Conservation (phyloP, 305 asterid genomes). For the Ilex paraguariensis region DNA sequence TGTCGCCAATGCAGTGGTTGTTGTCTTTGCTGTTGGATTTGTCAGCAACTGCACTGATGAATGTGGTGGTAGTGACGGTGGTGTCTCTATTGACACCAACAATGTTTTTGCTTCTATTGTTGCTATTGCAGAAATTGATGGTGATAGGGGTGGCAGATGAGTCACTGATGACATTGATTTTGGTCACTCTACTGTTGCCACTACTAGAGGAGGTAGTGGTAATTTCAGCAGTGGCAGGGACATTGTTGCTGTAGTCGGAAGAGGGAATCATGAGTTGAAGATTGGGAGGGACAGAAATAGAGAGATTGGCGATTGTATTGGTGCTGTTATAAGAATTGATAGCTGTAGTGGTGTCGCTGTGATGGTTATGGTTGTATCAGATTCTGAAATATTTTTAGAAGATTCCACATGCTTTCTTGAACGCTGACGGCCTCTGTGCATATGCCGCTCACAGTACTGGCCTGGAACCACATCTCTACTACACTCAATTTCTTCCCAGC, state of each 20-base stretch:
- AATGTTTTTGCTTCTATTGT: constrained; percentile 13
- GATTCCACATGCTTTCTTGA: constrained; percentile 87
- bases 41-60: constrained; percentile 6
- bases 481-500: constrained; percentile 89
- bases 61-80: constrained; percentile 9
- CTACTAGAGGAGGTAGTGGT: constrained; percentile 8
- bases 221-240: constrained; percentile 13
- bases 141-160: constrained; percentile 1
- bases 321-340: constrained; percentile 2
- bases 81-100: constrained; percentile 3
- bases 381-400: constrained; percentile 10
- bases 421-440: constrained; percentile 68
- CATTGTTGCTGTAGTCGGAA: constrained; percentile 12
- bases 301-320: constrained; percentile 7
- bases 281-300: constrained; percentile 15
- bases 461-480: constrained; percentile 30
- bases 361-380: constrained; percentile 4
- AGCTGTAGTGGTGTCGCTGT: constrained; percentile 5
- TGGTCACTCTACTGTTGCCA: constrained; percentile 2
- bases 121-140: constrained; percentile 1
- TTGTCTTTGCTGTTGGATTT: neutral
- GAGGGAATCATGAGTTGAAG: constrained; percentile 9
- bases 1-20: constrained; percentile 13
- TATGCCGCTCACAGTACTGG: constrained; percentile 62
- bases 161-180: neutral